Evolutionary conservation across 2,329 filamentous ascomycete species (phyloP), one percentile per base, ranked within the genome.

Genomic region (Sphaerulina musiva): DNA sequence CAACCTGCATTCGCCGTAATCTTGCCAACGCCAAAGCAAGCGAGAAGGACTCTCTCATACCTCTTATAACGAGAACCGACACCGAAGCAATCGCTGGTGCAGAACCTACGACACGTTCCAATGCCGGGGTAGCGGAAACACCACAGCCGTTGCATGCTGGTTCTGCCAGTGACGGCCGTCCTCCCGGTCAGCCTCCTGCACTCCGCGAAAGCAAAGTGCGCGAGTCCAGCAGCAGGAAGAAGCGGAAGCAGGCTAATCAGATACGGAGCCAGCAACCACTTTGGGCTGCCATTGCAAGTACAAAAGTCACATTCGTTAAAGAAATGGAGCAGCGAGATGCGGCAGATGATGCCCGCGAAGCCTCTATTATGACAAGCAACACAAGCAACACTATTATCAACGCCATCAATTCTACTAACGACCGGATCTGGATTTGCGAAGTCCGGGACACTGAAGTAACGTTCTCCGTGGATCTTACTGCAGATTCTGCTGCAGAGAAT

Each of bases 271-370:
- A 89, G 68, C 91, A 96, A 73, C 91, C 91, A 46, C 81, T 96
- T 61, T 96, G 91, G 91, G 89, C 91, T 60, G 91, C 91, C 46
- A 81, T 96, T 64, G 91, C 91, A 48, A 95, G 89, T 74, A 95
- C 91, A 68, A 96, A 96, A 78, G 91, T 96, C 69, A 92, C 93
- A 64, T 89, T 95, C 73, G 85, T 95, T 68, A 93, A 95, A 74
- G 91, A 72, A 75, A 80, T 77, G 70, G 76, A 79, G 73, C 81
- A 95, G 69, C 92, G 87, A 61, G 84, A 87, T 69, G 83, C 85
- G 54, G 80, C 85, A 56, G 81, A 82, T 52, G 87, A 90, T 72
- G 85, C 84, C 48, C 82, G 81, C 32, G 85, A 85, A 65, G 84
- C 86, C 62, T 85, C 87, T 68, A 83, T 84, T 64, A 88, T 84